These are phyloP conservation scores for Arthrobotrys sinensis DNA, from an alignment of 2,329 filamentous ascomycete species.

Conservation along the genomic window DNA sequence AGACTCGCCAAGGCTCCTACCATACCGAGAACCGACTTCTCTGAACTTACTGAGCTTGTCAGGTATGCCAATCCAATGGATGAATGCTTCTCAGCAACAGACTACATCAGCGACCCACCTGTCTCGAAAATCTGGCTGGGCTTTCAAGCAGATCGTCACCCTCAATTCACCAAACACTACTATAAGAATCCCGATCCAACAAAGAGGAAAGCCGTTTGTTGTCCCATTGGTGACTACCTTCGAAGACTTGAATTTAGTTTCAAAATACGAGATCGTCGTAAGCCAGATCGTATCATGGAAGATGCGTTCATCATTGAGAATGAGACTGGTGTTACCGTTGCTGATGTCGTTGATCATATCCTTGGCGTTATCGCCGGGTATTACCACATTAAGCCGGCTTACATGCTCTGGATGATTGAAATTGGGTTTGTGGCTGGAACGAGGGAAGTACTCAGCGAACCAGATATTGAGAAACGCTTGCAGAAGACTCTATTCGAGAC, in stretches of 20 bases:
- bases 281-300: slow-evolving; percentile 5
- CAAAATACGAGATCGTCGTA: not conserved
- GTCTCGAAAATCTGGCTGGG: slow-evolving; percentile 25
- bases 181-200: not conserved
- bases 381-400: not conserved
- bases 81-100: not conserved
- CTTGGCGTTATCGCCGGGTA: not conserved
- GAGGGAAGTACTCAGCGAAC: not conserved
- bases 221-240: not conserved
- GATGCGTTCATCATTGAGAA: slow-evolving; percentile 33
- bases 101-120: slow-evolving; percentile 33
- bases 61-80: not conserved
- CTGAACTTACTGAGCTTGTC: not conserved
- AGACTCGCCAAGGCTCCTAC: not conserved
- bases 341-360: not conserved
- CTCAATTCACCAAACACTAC: not conserved
- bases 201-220: slow-evolving; percentile 1
- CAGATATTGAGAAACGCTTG: not conserved
- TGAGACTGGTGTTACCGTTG: not conserved
- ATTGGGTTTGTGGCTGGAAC: slow-evolving; percentile 19
- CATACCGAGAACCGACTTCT: not conserved
- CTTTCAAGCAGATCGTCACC: slow-evolving; percentile 13
- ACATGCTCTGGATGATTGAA: slow-evolving; percentile 44
- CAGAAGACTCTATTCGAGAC: not conserved
- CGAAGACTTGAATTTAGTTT: not conserved